These are phyloP conservation scores for Iodosphaeria phyllophila DNA, from an alignment of 2,329 filamentous ascomycete genomes.

Conservation along the genomic window DNA sequence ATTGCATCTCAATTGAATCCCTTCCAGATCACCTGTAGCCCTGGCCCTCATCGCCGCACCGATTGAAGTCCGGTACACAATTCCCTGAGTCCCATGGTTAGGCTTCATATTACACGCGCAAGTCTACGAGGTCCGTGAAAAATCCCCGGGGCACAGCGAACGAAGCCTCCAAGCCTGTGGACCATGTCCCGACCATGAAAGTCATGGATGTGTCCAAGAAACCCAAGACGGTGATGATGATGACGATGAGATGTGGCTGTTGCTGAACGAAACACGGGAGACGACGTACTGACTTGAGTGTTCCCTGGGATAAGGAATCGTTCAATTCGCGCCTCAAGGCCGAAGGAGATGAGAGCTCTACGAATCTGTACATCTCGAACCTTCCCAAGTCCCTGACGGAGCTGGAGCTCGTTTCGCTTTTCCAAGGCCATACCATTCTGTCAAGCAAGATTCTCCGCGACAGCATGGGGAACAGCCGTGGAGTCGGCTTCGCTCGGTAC, in stretches of 20 bases:
- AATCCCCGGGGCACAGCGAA: too few species aligned
- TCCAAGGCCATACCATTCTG: conserved; percentile 63
- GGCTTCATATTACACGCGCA: too few species aligned
- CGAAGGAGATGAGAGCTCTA: conserved; percentile 73
- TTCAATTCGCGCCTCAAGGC: conserved; percentile 98
- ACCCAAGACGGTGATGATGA: background rate
- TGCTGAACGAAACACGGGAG: conserved; percentile 1
- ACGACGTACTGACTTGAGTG: conserved; percentile 3
- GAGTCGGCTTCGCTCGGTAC: conserved; percentile 92
- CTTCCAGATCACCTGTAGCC: too few species aligned
- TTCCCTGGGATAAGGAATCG: conserved; percentile 48
- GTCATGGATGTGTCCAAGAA: background rate
- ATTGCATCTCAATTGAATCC: too few species aligned
- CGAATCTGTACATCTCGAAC: conserved; percentile 96
- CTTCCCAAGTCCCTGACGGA: conserved; percentile 84
- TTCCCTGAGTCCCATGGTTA: too few species aligned
- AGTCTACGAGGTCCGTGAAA: too few species aligned
- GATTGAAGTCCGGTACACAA: too few species aligned
- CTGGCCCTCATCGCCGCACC: too few species aligned
- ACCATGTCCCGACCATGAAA: too few species aligned
- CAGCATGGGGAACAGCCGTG: conserved; percentile 78
- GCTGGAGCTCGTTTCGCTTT: conserved; percentile 64
- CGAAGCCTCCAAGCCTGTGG: too few species aligned
- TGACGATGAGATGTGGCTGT: conserved; percentile 2
- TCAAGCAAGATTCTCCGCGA: conserved; percentile 94